Base-by-base conservation (phyloP, 164 flowering plant genomes). In the Umbilicus rupestris region DNA sequence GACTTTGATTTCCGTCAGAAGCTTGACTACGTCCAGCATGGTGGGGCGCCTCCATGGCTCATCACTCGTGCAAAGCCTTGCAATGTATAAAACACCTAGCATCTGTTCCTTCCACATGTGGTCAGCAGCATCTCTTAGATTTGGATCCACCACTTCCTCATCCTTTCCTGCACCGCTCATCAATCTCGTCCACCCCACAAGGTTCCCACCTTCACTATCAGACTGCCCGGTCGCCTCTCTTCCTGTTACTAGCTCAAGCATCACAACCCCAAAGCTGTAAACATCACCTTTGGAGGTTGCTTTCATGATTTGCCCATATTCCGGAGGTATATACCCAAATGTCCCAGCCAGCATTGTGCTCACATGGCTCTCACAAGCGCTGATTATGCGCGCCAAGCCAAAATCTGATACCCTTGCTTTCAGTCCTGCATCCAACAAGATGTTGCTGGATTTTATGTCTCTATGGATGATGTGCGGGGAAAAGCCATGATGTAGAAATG, bases 121-220 rank as follows among this genome's bases (percentile, higher is more conserved):
- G n/a, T 52, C 58, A 52, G 44, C 68, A 0, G 65, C 29, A 45
- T 50, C 39, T 0, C 71, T 73, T 47, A 79, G 17, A 37, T 57
- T 73, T 0, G 79, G 82, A 45, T 86, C 90, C 22, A 86, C 72
- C 37, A 78, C 75, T 63, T 78, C 80, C 26, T 66, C 69, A 30
- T 77, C 80, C 70, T 74, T 73, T 6, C 77, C 77, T 49, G 35
- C 73, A 3, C 70, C 81, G 24, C 63, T 68, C 88, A 83, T 80
- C 76, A 80, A 68, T 69, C 85, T 78, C 58, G 80, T 83, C 91
- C 88, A 86, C 1, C 91, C 91, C n/a, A 86, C 91, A 65, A 86
- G 76, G 73, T 86, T 86, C 7, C 87, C 87, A 0, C 88, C 90
- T 65, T 84, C 88, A 22, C 68, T 67, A 24, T 86, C 90, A 6